Evolutionary conservation across 2,329 filamentous ascomycete species (phyloP).

Genomic region (Lachnum nothofagi): DNA sequence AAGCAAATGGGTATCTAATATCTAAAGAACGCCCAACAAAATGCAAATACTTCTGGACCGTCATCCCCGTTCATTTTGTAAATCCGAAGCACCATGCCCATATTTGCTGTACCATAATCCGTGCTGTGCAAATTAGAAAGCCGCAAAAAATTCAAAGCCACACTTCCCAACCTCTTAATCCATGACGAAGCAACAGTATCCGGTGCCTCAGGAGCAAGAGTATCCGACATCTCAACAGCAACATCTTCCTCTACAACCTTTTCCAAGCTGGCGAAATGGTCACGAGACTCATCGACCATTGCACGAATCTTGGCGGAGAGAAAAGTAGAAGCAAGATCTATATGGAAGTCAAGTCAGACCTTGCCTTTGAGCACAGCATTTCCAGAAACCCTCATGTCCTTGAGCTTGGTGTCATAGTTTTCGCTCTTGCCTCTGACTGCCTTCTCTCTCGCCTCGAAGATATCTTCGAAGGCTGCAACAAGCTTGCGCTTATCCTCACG

Average conservation of each 20-base stretch:
- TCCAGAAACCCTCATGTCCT: conserved; percentile 25
- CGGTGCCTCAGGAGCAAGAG: not conserved
- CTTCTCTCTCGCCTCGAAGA: conserved; percentile 26
- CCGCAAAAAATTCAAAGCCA: conserved; percentile 3
- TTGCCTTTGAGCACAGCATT: conserved; percentile 11
- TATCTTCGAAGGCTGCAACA: conserved; percentile 23
- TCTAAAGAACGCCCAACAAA: not conserved
- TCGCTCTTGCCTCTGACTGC: conserved; percentile 22
- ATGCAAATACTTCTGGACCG: not conserved
- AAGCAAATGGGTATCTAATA: conserved; percentile 24
- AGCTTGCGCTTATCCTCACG: conserved; percentile 25
- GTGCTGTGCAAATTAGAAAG: not conserved
- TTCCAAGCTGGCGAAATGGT: not conserved
- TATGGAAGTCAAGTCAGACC: conserved; percentile 4
- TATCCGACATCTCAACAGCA: too few species aligned
- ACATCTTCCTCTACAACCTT: not conserved
- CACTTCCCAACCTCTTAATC: not conserved
- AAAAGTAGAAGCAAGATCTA: conserved; percentile 1
- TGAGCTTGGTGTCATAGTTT: conserved; percentile 21
- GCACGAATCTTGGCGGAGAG: not conserved
- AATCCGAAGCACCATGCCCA: not conserved
- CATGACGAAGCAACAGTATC: not conserved
- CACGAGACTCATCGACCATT: not conserved
- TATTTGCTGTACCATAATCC: not conserved
- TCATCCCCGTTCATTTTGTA: not conserved